phyloP scores from a whole-genome alignment of 2,329 filamentous ascomycete genomes.

The Shiraia sp. region DNA sequence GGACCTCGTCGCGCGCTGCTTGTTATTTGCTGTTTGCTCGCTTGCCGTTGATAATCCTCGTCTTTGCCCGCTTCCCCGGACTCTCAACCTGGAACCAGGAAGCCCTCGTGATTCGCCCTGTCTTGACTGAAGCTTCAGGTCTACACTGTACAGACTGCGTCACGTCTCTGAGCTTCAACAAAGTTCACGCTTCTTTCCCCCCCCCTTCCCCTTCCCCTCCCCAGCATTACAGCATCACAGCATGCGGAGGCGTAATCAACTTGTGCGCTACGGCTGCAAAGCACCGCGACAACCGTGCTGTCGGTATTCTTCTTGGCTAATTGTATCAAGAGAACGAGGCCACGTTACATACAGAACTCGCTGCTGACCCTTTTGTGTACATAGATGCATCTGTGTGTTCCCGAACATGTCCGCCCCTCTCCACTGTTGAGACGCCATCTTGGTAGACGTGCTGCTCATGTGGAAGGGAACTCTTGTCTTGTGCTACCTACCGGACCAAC shows the following conservation, averaged over 20 bases:
- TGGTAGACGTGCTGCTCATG: slow-evolving; percentile 18
- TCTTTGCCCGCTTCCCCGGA: slow-evolving; percentile 38
- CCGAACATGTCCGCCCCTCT: slow-evolving; percentile 42
- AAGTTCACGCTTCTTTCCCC: slow-evolving; percentile 10
- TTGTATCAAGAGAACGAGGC: slow-evolving; percentile 40
- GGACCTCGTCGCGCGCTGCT: slow-evolving; percentile 9
- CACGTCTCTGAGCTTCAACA: slow-evolving; percentile 19
- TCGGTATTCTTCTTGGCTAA: slow-evolving; percentile 33
- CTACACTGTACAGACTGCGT: slow-evolving; percentile 16
- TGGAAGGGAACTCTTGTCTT: slow-evolving; percentile 32
- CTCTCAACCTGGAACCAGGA: slow-evolving; percentile 7
- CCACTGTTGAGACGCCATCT: slow-evolving; percentile 31
- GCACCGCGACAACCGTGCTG: slow-evolving; percentile 29
- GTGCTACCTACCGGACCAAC: slow-evolving; percentile 36
- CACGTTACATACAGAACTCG: slow-evolving; percentile 39
- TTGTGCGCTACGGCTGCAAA: slow-evolving; percentile 26
- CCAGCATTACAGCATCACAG: slow-evolving; percentile 18
- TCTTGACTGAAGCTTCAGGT: slow-evolving; percentile 13
- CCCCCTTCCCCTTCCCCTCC: no score
- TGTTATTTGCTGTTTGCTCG: slow-evolving; percentile 24
- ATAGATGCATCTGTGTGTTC: slow-evolving; percentile 24
- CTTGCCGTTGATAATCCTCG: slow-evolving; percentile 19
- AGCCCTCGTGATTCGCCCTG: slow-evolving; percentile 11
- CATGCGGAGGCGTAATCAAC: background rate
- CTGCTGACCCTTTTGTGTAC: slow-evolving; percentile 23